phyloP scores from a whole-genome alignment of 1,284 basidiomycete species.

The Ceratobasidium sp. region DNA sequence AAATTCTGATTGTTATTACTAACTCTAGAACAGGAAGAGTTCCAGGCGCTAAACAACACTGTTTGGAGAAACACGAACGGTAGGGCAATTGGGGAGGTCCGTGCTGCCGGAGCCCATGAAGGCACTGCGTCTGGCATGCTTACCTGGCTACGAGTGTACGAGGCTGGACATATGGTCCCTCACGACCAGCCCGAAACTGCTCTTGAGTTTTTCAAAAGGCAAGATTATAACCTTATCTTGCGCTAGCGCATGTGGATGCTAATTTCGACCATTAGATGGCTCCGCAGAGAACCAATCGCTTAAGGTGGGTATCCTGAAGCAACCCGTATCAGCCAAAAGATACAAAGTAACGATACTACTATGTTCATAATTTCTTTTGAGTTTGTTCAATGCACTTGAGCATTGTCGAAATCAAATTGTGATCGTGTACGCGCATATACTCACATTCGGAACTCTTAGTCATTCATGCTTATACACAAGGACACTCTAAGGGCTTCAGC shows the following conservation, averaged over 20 bases:
- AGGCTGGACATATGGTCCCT: slow-evolving; percentile 32
- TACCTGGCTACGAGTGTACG: slow-evolving; percentile 31
- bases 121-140: slow-evolving; percentile 6
- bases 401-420: too few species aligned
- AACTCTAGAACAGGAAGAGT: background rate
- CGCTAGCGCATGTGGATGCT: background rate
- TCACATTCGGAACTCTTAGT: too few species aligned
- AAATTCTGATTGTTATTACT: background rate
- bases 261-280: background rate
- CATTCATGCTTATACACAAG: too few species aligned
- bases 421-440: too few species aligned
- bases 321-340: too few species aligned
- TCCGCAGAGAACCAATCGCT: background rate
- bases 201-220: slow-evolving; percentile 8
- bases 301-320: background rate
- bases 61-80: slow-evolving; percentile 2
- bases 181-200: slow-evolving; percentile 31
- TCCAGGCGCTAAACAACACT: slow-evolving; percentile 14
- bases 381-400: too few species aligned
- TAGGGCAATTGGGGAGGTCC: slow-evolving; percentile 20
- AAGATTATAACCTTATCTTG: background rate
- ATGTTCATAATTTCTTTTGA: too few species aligned
- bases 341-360: too few species aligned
- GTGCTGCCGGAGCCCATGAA: slow-evolving; percentile 1
- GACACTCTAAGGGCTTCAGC: too few species aligned